Conservation (phyloP, 371 early-diverging fungal genomes). For the Gilbertella persicaria region DNA sequence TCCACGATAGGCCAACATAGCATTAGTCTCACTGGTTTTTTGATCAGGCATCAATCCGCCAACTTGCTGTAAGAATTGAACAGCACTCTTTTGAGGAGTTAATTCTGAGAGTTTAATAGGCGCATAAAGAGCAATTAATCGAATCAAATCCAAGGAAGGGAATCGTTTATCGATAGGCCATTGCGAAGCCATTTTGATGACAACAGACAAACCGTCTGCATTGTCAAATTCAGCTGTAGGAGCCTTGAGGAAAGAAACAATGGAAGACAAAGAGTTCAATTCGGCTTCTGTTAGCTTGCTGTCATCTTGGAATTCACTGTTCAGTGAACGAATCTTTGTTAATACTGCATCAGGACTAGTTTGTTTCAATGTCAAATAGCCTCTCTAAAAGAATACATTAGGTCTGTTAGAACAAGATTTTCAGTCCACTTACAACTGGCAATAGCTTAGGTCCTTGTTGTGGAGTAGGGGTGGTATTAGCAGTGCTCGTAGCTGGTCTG, state of each 20-base stretch:
- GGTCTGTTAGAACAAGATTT: not conserved
- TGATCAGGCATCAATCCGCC: slow-evolving; percentile 23
- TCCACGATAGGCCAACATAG: slow-evolving; percentile 70
- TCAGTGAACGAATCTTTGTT: slow-evolving; percentile 73
- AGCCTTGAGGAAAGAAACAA: slow-evolving; percentile 40
- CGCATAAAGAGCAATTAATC: slow-evolving; percentile 65
- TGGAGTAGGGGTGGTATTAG: slow-evolving; percentile 4
- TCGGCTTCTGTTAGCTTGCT: slow-evolving; percentile 36
- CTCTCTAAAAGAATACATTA: slow-evolving; percentile 29
- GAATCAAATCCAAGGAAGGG: slow-evolving; percentile 86
- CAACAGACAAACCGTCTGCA: slow-evolving; percentile 28
- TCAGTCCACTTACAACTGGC: slow-evolving; percentile 21
- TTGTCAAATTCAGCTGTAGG: slow-evolving; percentile 22
- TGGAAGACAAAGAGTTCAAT: slow-evolving; percentile 34
- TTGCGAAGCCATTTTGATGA: slow-evolving; percentile 45
- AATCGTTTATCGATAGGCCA: slow-evolving; percentile 75
- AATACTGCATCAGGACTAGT: slow-evolving; percentile 74
- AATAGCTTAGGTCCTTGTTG: slow-evolving; percentile 19
- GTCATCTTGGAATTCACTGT: slow-evolving; percentile 33
- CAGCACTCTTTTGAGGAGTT: slow-evolving; percentile 20
- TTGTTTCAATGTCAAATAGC: slow-evolving; percentile 66
- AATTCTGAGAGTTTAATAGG: slow-evolving; percentile 27
- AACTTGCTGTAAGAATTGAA: slow-evolving; percentile 35
- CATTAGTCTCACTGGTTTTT: slow-evolving; percentile 51
- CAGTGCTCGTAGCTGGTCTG: slow-evolving; percentile 10